Conservation (phyloP, 140 eudicot species). For the Oenanthe javanica region DNA sequence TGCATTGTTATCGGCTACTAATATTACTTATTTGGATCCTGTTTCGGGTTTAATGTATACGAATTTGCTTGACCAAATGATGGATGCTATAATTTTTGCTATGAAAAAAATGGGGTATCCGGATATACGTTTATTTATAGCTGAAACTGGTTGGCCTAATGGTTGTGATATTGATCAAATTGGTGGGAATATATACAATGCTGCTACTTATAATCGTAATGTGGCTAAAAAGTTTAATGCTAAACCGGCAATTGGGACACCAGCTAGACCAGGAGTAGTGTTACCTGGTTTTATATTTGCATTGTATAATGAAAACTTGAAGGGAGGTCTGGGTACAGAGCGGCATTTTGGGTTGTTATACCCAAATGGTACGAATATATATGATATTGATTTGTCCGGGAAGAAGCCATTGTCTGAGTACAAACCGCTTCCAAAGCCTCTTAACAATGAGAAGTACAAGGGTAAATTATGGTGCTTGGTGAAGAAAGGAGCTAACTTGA, state of each 20-base stretch:
- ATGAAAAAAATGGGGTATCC: constrained; percentile 71
- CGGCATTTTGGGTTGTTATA: constrained; percentile 70
- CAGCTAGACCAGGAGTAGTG: constrained; percentile 49
- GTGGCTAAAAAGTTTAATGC: constrained; percentile 39
- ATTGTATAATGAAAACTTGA: constrained; percentile 65
- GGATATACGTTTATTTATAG: constrained; percentile 45
- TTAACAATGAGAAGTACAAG: constrained; percentile 49
- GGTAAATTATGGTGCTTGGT: constrained; percentile 74
- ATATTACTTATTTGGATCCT: constrained; percentile 41
- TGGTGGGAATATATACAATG: constrained; percentile 62
- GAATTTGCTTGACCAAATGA: constrained; percentile 76
- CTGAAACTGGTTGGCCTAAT: constrained; percentile 95
- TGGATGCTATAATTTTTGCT: constrained; percentile 55
- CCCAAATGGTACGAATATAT: constrained; percentile 60
- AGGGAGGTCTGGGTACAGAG: constrained; percentile 79
- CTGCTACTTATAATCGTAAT: constrained; percentile 78
- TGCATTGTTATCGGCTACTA: constrained; percentile 44
- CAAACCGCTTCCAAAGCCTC: constrained; percentile 41
- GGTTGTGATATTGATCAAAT: constrained; percentile 69
- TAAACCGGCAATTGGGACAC: constrained; percentile 62
- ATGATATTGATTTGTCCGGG: constrained; percentile 27
- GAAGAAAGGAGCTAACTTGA: constrained; percentile 40
- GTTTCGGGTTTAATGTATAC: constrained; percentile 41
- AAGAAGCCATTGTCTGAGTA: constrained; percentile 29
- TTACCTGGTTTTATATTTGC: constrained; percentile 62